Evolutionary conservation across 1,139 yeast genomes (phyloP).

Genomic region (Lodderomyces metapsilosis): DNA sequence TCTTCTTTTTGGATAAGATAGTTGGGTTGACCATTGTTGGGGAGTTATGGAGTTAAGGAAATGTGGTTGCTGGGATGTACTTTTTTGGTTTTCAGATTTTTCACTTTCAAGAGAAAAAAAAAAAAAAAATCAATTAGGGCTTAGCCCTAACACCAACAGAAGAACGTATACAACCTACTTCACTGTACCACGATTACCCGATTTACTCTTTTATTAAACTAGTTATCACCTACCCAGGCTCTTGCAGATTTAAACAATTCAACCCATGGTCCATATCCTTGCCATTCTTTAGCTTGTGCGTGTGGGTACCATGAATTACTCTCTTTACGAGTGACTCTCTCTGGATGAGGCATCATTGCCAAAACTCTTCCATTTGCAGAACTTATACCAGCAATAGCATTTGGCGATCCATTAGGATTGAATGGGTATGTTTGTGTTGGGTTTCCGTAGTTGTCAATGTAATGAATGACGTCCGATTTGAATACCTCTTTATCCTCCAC

Average conservation of each 20-base stretch:
- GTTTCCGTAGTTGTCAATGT: slow-evolving; percentile 87
- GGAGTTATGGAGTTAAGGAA: background rate
- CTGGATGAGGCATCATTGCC: slow-evolving; percentile 99
- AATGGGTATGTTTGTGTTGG: slow-evolving; percentile 82
- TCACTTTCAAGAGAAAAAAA: background rate
- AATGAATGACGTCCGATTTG: slow-evolving; percentile 62
- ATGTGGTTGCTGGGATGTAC: background rate
- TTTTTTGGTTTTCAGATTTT: background rate
- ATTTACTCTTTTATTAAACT: slow-evolving; percentile 5
- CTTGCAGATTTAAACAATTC: slow-evolving; percentile 91
- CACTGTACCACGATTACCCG: too few species aligned
- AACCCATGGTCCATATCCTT: slow-evolving; percentile 90
- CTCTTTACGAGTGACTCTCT: slow-evolving; percentile 85
- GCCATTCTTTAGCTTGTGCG: slow-evolving; percentile 64
- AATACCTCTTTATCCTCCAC: slow-evolving; percentile 42
- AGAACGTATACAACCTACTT: too few species aligned
- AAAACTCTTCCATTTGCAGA: slow-evolving; percentile 91
- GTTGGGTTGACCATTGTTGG: slow-evolving; percentile 40
- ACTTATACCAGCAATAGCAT: slow-evolving; percentile 89
- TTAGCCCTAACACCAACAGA: background rate
- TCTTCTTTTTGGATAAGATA: slow-evolving; percentile 80
- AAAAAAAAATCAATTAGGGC: background rate
- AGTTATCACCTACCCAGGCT: slow-evolving; percentile 72
- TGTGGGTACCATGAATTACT: slow-evolving; percentile 89
- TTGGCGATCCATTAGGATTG: slow-evolving; percentile 95